Base-by-base conservation (phyloP, 208 protist species). In the Leishmania aethiopica region DNA sequence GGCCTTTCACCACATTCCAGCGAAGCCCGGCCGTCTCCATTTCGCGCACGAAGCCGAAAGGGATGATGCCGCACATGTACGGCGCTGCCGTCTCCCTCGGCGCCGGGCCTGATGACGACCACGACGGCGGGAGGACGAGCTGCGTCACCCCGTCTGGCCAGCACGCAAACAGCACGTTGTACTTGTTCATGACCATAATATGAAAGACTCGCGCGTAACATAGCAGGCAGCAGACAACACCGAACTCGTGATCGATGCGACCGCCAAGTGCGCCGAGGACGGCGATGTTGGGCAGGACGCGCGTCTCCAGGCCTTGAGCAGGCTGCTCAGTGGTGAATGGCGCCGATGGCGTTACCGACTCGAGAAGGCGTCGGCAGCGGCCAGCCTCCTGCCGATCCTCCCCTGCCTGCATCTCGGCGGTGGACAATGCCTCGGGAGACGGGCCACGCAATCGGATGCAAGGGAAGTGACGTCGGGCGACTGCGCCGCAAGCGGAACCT, bases 231-330 rank as follows among this genome's bases (percentile, higher is more conserved):
- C 64, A 82, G 42, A 94, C 78, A 15, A 84, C 81, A 13, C 75
- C 91, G 53, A 95, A 80, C 84, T 95, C 92, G 82, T 97, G 94
- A 81, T 97, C 94, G 25, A 96, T 76, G 47, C 94, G 90, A 45
- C 94, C 94, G n/a, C 94, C 94, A 17, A 95, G 84, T 0, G 90
- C 91, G 40, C 93, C 91, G 25, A 96, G 62, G 32, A 85, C 89
- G 13, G 88, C 79, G 75, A 93, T 87, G 57, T 89, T 93, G 1
- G 93, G 93, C 75, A 96, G 84, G 49, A 93, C 73, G 37, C 81
- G 79, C 15, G 82, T 84, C 53, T 53, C 47, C 72, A 89, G 8
- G 66, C 13, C 74, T 42, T 53, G 81, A 13, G 47, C 53, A 37
- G 62, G 55, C 25, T 13, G 35, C 22, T 35, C 11, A 15, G 64